Percentiles rank a stretch among this genome's conserved stretches.
Conservation (phyloP, 2,329 filamentous ascomycete genomes). For the Ophiostoma pallidulum region DNA sequence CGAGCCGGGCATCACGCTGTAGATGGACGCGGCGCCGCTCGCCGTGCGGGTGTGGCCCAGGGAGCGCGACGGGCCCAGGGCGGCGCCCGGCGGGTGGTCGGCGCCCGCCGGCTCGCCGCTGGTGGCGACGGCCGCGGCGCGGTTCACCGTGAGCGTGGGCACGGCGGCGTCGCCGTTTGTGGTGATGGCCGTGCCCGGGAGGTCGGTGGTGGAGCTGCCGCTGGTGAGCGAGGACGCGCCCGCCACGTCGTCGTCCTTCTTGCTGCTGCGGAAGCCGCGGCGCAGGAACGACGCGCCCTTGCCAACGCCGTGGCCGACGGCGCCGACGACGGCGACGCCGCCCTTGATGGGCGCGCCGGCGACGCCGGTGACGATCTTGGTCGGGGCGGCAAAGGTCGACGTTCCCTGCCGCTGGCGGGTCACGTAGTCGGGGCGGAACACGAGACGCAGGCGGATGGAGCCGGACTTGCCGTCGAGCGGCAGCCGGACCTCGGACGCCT, state of each 20-base stretch:
- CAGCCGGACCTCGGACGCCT: slow-evolving; percentile 63
- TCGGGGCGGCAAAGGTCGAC: slow-evolving; percentile 86
- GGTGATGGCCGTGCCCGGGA: slow-evolving; percentile 32
- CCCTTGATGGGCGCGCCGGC: slow-evolving; percentile 91
- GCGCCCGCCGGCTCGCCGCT: slow-evolving; percentile 20
- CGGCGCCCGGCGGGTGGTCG: slow-evolving; percentile 26
- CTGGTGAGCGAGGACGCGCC: slow-evolving; percentile 18
- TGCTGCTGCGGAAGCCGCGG: slow-evolving; percentile 67
- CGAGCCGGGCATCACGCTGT: slow-evolving; percentile 48
- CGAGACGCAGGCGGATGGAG: slow-evolving; percentile 66
- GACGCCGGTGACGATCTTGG: slow-evolving; percentile 74
- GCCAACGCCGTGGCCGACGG: slow-evolving; percentile 67
- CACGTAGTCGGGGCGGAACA: slow-evolving; percentile 92
- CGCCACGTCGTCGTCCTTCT: slow-evolving; percentile 43
- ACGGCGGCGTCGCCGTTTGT: slow-evolving; percentile 32
- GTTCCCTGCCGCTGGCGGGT: slow-evolving; percentile 79
- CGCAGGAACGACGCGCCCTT: slow-evolving; percentile 88
- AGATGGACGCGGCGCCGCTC: slow-evolving; percentile 56
- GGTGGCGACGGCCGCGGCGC: too few species aligned
- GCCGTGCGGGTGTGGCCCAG: slow-evolving; percentile 40
- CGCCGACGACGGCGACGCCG: slow-evolving; percentile 63
- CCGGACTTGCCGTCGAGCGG: slow-evolving; percentile 84
- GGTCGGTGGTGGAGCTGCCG: neutral
- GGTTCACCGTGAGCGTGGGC: slow-evolving; percentile 28
- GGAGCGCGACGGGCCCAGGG: slow-evolving; percentile 13